Evolutionary conservation across 192 early-diverging fungal genomes (phyloP), one percentile per base, ranked within the genome.

Genomic region (Dimargaris cristalligena): DNA sequence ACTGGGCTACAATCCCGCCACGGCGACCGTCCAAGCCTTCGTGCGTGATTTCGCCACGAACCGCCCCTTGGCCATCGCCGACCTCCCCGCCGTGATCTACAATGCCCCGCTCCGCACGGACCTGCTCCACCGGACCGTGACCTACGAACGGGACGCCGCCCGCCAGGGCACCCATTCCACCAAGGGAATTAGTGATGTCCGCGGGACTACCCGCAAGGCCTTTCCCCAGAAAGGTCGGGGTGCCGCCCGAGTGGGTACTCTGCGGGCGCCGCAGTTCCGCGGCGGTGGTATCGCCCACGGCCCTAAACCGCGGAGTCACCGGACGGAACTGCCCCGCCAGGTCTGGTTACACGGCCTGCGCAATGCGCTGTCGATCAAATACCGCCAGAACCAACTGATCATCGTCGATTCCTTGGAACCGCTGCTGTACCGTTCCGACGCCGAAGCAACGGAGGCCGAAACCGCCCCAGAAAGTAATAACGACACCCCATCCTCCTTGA

Each of bases 181-280:
- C 32, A 91, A 90, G 63, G 74, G 75, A 20, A 76, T 85, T 58
- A 78, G 82, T 44, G 87, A 92, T 62, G 92, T 97, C 32, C 76
- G 87, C 26, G 92, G 92, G 34, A 81, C 87, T 0, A 79, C 82
- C 41, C 67, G 79, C 45, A 97, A 97, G 70, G 71, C 77, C 14
- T 81, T 83, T 49, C 88, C 85, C 33, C 94, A 97, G 67, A 97
- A 97, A 70, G 94, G 94, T 18, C 78, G 91, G 31, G 94, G 94
- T 66, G 80, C 76, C 65, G 91, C 94, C n/a, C 77, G 94, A 60
- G 82, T 89, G 23, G 90, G 92, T 28, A 83, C 84, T 1, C 52
- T 82, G 30, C 76, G 91, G 26, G 88, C 91, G 28, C 89, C 94
- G 32, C 89, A 93, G 65, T 86, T 80, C 64, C 73, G 79, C 26